These are phyloP conservation scores for Ampelomyces quisqualis DNA, from an alignment of 2,329 filamentous ascomycete species.

Conservation along the genomic window DNA sequence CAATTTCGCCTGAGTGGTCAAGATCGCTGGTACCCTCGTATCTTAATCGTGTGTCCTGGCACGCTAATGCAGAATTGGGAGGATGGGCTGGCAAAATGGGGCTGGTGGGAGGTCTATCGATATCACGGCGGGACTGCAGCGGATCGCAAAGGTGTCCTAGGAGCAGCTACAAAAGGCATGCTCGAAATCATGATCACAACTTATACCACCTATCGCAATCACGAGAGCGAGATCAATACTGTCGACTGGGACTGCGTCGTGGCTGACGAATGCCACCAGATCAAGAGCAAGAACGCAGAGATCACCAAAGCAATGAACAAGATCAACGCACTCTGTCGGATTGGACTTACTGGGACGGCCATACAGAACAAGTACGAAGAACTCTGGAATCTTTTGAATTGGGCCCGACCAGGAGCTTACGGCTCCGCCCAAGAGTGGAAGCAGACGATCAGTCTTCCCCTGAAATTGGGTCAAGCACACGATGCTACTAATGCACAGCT, in stretches of 20 bases:
- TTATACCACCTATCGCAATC: constrained; percentile 81
- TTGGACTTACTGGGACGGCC: constrained; percentile 90
- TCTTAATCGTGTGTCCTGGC: constrained; percentile 85
- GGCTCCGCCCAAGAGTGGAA: constrained; percentile 75
- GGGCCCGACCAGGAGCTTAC: constrained; percentile 82
- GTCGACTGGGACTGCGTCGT: constrained; percentile 92
- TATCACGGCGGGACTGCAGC: constrained; percentile 67
- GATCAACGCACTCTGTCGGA: constrained; percentile 86
- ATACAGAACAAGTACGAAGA: constrained; percentile 99
- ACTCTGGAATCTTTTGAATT: constrained; percentile 92
- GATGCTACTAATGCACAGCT: constrained; percentile 84
- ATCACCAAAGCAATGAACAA: constrained; percentile 85
- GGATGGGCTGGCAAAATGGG: constrained; percentile 83
- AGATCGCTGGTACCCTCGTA: constrained; percentile 75
- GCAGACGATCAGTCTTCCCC: constrained; percentile 71
- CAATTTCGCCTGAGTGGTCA: constrained; percentile 67
- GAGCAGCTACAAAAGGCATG: constrained; percentile 71
- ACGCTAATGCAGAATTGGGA: constrained; percentile 90
- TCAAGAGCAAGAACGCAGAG: constrained; percentile 78
- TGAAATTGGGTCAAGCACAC: constrained; percentile 88
- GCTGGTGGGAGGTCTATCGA: constrained; percentile 87
- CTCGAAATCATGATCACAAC: constrained; percentile 93
- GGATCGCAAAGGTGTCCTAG: constrained; percentile 67
- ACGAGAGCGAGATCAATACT: constrained; percentile 75
- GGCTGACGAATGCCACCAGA: constrained; percentile 87